Evolutionary conservation across 148 eudicot species (phyloP).

Genomic region (Silene latifolia): DNA sequence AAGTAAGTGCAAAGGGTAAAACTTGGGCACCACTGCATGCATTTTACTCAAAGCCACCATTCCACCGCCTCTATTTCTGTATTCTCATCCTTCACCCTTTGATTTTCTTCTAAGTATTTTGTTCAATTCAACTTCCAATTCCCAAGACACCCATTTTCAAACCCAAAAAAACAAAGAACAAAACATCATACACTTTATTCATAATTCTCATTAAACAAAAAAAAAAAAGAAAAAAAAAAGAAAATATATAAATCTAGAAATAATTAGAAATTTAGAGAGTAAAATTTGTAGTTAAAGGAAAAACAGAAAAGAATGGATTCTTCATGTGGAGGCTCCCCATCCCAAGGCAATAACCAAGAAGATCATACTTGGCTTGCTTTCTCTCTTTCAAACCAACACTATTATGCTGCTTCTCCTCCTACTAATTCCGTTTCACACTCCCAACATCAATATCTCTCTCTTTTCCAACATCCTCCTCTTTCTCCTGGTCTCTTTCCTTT

Average conservation of each 20-base stretch:
- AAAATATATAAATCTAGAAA: neutral
- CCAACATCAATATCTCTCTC: conserved; percentile 10
- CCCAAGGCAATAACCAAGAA: neutral
- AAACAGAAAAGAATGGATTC: conserved; percentile 18
- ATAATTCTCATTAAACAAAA: conserved; percentile 3
- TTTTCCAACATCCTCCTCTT: conserved; percentile 27
- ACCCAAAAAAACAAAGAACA: neutral
- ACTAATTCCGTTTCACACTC: conserved; percentile 31
- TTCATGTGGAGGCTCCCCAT: conserved; percentile 18
- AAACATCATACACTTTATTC: neutral
- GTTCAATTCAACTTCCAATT: conserved; percentile 23
- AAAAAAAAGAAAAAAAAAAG: neutral
- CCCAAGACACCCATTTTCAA: conserved; percentile 14
- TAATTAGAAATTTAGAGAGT: neutral
- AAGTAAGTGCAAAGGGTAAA: conserved; percentile 15
- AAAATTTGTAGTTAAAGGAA: neutral
- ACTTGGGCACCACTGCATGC: neutral
- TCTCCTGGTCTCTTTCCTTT: conserved; percentile 18
- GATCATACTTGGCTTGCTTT: conserved; percentile 33
- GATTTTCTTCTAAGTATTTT: neutral
- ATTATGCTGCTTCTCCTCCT: conserved; percentile 21
- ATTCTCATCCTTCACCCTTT: conserved; percentile 11
- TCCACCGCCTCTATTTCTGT: conserved; percentile 31
- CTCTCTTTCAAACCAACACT: conserved; percentile 28
- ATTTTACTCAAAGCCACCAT: neutral